phyloP scores from a whole-genome alignment of 2,329 filamentous ascomycete species.

The Fusarium camptoceras region DNA sequence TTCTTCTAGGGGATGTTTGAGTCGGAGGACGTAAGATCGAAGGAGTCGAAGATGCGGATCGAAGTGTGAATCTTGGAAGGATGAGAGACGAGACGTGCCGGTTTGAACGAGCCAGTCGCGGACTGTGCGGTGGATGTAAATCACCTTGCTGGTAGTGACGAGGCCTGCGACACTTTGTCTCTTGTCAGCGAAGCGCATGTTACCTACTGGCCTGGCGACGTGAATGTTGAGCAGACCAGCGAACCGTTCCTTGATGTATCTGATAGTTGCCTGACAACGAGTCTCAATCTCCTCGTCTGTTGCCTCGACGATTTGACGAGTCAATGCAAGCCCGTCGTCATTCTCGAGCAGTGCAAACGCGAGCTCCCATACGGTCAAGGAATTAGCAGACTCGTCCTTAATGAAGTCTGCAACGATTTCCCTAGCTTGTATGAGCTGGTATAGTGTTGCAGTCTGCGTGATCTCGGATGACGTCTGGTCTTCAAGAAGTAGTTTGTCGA shows the following conservation, averaged over 20 bases:
- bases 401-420: slow-evolving; percentile 12
- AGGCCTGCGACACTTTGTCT: background rate
- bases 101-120: slow-evolving; percentile 16
- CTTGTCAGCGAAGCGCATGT: slow-evolving; percentile 1
- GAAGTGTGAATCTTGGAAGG: background rate
- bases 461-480: background rate
- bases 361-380: slow-evolving; percentile 12
- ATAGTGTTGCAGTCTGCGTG: slow-evolving; percentile 6
- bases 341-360: background rate
- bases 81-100: background rate
- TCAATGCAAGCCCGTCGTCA: background rate
- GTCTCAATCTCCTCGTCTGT: background rate
- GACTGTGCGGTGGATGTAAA: slow-evolving; percentile 16
- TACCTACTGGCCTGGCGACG: background rate
- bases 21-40: slow-evolving; percentile 42
- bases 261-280: background rate
- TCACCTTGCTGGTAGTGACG: slow-evolving; percentile 9
- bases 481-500: slow-evolving; percentile 5
- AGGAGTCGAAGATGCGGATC: slow-evolving; percentile 14
- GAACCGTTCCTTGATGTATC: slow-evolving; percentile 2
- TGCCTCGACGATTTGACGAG: background rate
- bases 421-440: slow-evolving; percentile 7
- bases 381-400: slow-evolving; percentile 15
- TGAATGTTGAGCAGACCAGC: background rate
- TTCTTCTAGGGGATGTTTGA: slow-evolving; percentile 51